Evolutionary conservation across 306 rosid genomes (phyloP), one percentile per base, ranked within the genome.

Genomic region (Inga leiocalycina): DNA sequence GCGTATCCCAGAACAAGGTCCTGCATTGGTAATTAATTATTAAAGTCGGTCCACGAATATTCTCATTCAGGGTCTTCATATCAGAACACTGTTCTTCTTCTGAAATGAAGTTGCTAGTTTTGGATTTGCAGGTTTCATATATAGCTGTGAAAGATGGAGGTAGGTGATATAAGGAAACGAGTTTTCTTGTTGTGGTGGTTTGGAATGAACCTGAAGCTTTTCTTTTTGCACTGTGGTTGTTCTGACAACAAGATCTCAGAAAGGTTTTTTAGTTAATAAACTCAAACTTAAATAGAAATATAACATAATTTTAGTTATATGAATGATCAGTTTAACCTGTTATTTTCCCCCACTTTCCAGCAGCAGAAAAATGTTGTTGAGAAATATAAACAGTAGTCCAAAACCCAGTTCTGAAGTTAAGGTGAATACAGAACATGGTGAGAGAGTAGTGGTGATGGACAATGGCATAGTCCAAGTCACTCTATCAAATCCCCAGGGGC

Each of bases 381-480:
- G 13, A 1, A 39, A 22, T 59, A 59, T 3, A 17, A 61, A 44
- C 4, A 22, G 30, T n/a, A 61, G 22, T 17, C 0, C 10, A 1
- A 27, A 41, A 70, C 0, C 75, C 48, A 3, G 20, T 34, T n/a
- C 76, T 32, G 57, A 32, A 20, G 81, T 88, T 27, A 81, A 41
- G 52, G 35, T 88, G 49, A 59, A 75, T 35, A 8, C 43, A 71
- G 62, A 81, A 61, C 68, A 72, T 24, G 6, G 17, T 9, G 16
- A 67, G 3, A 78, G 79, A 87, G 91, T 88, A 87, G 91, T 88
- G 19, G 84, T 14, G 35, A 13, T 95, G 85, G 88, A 91, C 15
- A 95, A 95, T 83, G 98, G 98, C 12, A 56, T 95, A 37, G 86
- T 93, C 67, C 83, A 82, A 20, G 74, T 95, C 65, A 90, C 80